Evolutionary conservation across 2,329 filamentous ascomycete genomes (phyloP).

Genomic region (Aspergillus pseudoviridinutans): DNA sequence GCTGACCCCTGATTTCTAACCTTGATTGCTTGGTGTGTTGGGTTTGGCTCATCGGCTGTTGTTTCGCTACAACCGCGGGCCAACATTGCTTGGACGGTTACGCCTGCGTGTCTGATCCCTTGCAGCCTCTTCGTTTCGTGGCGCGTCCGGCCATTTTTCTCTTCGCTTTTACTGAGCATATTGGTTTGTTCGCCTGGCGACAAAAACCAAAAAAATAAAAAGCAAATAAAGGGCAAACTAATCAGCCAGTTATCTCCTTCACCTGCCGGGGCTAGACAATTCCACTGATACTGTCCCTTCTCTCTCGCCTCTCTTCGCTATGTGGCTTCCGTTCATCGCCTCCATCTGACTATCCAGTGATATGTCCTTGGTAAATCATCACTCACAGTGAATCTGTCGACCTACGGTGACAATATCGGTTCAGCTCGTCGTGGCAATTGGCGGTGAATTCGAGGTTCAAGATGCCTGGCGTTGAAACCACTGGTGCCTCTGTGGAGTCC

Average conservation of each 20-base stretch:
- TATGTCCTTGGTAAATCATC: slow-evolving; percentile 4
- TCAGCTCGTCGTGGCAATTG: neutral
- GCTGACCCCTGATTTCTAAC: neutral
- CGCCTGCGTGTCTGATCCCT: neutral
- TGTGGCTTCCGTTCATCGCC: neutral
- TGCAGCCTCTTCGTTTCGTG: neutral
- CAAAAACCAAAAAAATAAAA: neutral
- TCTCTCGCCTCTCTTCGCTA: neutral
- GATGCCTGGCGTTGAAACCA: slow-evolving; percentile 31
- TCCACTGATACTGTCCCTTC: neutral
- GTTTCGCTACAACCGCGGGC: neutral
- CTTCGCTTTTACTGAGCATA: no score
- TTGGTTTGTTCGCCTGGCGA: neutral
- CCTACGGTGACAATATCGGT: neutral
- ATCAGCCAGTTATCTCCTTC: neutral
- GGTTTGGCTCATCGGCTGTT: neutral
- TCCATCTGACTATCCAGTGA: neutral
- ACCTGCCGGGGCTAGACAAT: neutral
- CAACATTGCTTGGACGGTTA: neutral
- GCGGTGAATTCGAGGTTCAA: slow-evolving; percentile 6
- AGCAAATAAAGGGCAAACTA: neutral
- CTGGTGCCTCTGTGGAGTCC: slow-evolving; percentile 24
- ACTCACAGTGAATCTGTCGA: neutral
- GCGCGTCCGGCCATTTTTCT: neutral
- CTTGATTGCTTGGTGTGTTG: neutral